A percentile compares a stretch with the other conserved stretches of the same genome.
Conservation (phyloP, 495 filamentous ascomycete genomes). For the Penicillium silybi region DNA sequence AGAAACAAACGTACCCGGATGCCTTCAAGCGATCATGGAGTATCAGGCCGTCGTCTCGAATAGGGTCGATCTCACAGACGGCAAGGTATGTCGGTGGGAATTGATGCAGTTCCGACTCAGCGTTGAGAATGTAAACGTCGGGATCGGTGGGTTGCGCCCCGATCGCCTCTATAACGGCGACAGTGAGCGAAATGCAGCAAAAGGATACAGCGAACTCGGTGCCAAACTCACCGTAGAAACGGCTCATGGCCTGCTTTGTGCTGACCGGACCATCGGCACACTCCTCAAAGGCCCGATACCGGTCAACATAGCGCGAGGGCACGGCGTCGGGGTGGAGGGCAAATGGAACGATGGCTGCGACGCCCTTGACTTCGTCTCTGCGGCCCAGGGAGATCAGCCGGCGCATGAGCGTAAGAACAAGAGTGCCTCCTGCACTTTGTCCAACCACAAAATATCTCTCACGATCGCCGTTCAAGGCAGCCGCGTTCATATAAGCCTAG, state of each 20-base stretch:
- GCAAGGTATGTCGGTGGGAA: background rate
- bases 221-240: background rate
- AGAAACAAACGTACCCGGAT: background rate
- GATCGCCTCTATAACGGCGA: no score
- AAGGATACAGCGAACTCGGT: background rate
- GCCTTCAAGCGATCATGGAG: background rate
- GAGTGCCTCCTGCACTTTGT: constrained; percentile 23
- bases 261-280: background rate
- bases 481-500: no score
- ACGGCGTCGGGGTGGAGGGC: background rate
- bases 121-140: background rate
- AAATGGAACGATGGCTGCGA: background rate
- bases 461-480: constrained; percentile 15
- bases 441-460: constrained; percentile 21
- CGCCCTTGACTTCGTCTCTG: background rate
- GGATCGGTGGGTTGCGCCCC: background rate
- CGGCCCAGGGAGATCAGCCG: background rate
- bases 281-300: background rate
- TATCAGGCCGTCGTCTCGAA: background rate
- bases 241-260: background rate
- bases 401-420: constrained; percentile 13
- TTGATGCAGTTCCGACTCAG: background rate
- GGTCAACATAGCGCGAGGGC: background rate
- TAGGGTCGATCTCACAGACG: background rate
- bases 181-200: no score